Base-by-base conservation (phyloP, 768 basidiomycete species). In the Termitomyces sp. region DNA sequence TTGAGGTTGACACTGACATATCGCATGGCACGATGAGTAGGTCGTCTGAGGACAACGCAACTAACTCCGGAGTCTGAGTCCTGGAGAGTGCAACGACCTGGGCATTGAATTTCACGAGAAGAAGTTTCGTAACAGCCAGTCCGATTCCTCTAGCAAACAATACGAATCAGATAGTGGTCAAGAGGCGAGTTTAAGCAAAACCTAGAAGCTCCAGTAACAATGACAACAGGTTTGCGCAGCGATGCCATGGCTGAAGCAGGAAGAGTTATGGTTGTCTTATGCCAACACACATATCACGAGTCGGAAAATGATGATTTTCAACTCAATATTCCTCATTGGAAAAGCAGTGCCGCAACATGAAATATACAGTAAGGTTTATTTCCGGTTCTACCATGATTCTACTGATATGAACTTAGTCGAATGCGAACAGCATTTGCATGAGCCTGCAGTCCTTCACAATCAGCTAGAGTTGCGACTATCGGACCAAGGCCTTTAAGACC, bases 391-490 rank as follows among this genome's bases (percentile, higher is more conserved):
- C 31, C 36, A 46, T 11, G 13, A 33, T 13, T 52, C 34, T 58
- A 53, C 36, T 60, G n/a, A 36, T 31, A 59, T 15, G 64, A 57
- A 46, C 37, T 63, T 58, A 97, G 76, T 41, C 95, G 87, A 59
- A 97, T 85, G 57, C 93, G 85, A 30, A 99, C 96, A 37, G 96
- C 96, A 68, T 96, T 96, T 18, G 94, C 95, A 72, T 99, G 97
- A 30, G 93, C 97, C 64, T 91, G 87, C 15, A 99, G 73, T 11
- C 93, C 95, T 76, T 99, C 97, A 67, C 95, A 92, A 64, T 97
- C 95, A 1, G 97, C 97, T 34, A 99, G 73, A 3, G 87, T 92
- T 20, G 82, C 88, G 6, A 98, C 96, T 13, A 89, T 76, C 12
- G 97, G 97, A 4, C 97, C 97, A 34, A 99, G 78, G 13, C 65